These are phyloP conservation scores for Phytophthora citricola DNA, from an alignment of 352 stramenopile species.

Conservation along the genomic window DNA sequence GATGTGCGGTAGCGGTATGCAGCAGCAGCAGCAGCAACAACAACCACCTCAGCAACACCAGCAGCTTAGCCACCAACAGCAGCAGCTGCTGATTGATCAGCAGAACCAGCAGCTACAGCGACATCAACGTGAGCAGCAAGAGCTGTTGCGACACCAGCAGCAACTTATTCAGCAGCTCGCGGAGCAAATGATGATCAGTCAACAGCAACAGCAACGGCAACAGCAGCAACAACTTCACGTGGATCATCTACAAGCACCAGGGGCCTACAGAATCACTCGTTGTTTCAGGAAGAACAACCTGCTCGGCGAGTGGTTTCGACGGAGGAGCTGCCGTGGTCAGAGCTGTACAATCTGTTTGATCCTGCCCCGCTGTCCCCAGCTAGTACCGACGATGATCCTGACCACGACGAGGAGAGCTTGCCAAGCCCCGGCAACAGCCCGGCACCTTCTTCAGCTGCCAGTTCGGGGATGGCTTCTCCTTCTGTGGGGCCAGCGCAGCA, in stretches of 20 bases:
- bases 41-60: constrained; percentile 37
- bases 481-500: constrained; percentile 30
- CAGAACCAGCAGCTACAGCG: constrained; percentile 49
- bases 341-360: constrained; percentile 86
- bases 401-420: constrained; percentile 64
- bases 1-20: constrained; percentile 34
- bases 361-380: constrained; percentile 45
- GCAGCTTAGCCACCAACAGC: constrained; percentile 30
- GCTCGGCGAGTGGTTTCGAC: constrained; percentile 68
- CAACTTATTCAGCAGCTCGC: constrained; percentile 45
- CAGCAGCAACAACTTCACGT: constrained; percentile 16
- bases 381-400: constrained; percentile 58
- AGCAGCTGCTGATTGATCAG: constrained; percentile 32
- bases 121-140: constrained; percentile 44
- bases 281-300: constrained; percentile 69
- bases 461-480: constrained; percentile 22
- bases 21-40: constrained; percentile 25
- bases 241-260: constrained; percentile 30
- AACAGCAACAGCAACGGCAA: constrained; percentile 41
- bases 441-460: constrained; percentile 20
- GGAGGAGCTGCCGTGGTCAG: constrained; percentile 81
- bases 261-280: constrained; percentile 65
- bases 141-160: constrained; percentile 35
- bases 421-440: constrained; percentile 41
- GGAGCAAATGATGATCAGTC: constrained; percentile 45